Conservation (phyloP, 73 alveolate species). For the Urostyla sp. region DNA sequence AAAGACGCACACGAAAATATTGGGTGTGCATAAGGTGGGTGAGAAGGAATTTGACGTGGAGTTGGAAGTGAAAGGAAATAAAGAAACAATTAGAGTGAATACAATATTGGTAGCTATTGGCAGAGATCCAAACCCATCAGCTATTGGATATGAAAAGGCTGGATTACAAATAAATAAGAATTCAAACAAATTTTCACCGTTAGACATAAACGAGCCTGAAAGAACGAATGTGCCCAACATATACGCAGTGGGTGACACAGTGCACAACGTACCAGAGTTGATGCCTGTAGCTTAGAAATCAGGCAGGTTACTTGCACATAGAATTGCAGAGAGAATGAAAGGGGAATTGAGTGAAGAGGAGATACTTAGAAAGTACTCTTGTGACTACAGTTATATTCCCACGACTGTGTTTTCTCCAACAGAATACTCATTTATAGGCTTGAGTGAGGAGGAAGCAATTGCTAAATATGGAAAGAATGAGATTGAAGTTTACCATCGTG, state of each 20-base stretch:
- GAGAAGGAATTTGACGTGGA: slow-evolving; percentile 42
- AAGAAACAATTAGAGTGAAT: slow-evolving; percentile 59
- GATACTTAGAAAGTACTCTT: slow-evolving; percentile 6
- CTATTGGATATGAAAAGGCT: slow-evolving; percentile 59
- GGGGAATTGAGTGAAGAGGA: slow-evolving; percentile 22
- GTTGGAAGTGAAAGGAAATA: slow-evolving; percentile 51
- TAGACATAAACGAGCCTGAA: slow-evolving; percentile 67
- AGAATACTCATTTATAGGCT: slow-evolving; percentile 91
- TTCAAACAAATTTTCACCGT: slow-evolving; percentile 39
- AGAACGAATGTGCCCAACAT: slow-evolving; percentile 73
- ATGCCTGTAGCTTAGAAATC: slow-evolving; percentile 86
- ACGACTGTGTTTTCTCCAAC: slow-evolving; percentile 90
- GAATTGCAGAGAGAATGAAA: slow-evolving; percentile 56
- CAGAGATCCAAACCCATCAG: slow-evolving; percentile 78
- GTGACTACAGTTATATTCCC: slow-evolving; percentile 87
- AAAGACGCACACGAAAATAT: slow-evolving; percentile 50
- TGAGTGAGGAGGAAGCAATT: slow-evolving; percentile 88
- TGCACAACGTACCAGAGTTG: slow-evolving; percentile 81
- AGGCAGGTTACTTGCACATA: slow-evolving; percentile 78
- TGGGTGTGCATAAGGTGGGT: slow-evolving; percentile 34
- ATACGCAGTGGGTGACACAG: slow-evolving; percentile 83
- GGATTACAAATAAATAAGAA: slow-evolving; percentile 65
- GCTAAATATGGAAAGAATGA: slow-evolving; percentile 83
- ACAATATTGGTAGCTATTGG: slow-evolving; percentile 86
- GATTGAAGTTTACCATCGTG: slow-evolving; percentile 91